Percentiles rank a stretch among this genome's conserved stretches.
Conservation (phyloP, 2,329 filamentous ascomycete genomes). For the Fusarium duplospermum region DNA sequence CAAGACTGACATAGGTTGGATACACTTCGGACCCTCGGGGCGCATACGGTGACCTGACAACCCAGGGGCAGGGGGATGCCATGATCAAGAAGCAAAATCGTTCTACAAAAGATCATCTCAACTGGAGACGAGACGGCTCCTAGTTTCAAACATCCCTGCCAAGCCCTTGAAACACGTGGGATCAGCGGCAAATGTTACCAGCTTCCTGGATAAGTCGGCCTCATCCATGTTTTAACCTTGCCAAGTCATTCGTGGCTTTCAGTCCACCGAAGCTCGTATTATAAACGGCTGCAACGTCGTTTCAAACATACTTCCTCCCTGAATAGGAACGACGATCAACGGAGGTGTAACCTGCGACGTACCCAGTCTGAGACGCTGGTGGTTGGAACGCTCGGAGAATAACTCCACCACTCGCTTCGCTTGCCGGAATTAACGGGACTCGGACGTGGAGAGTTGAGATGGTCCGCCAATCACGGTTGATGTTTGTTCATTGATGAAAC, state of each 20-base stretch:
- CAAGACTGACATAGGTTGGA: background rate
- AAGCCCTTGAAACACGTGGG: background rate
- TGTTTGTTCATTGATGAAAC: background rate
- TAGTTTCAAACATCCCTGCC: background rate
- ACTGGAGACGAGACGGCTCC: background rate
- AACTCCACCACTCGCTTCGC: conserved; percentile 10
- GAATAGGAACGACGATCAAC: background rate
- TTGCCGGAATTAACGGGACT: conserved; percentile 17
- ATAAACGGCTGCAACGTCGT: background rate
- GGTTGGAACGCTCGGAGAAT: conserved; percentile 7
- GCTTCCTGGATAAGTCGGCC: background rate
- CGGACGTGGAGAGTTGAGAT: conserved; percentile 1
- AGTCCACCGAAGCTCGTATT: background rate
- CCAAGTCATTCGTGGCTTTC: background rate
- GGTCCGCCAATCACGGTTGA: conserved; percentile 10
- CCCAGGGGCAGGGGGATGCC: background rate
- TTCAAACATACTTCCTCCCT: background rate
- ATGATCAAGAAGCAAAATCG: background rate
- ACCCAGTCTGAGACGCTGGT: conserved; percentile 6
- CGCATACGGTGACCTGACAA: background rate
- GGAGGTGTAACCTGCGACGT: background rate
- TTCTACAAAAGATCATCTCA: background rate
- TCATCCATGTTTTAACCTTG: background rate
- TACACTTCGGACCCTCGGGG: background rate
- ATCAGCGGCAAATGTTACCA: background rate